phyloP scores from a whole-genome alignment of 2,329 filamentous ascomycete species.

The Xylariaceae sp. region DNA sequence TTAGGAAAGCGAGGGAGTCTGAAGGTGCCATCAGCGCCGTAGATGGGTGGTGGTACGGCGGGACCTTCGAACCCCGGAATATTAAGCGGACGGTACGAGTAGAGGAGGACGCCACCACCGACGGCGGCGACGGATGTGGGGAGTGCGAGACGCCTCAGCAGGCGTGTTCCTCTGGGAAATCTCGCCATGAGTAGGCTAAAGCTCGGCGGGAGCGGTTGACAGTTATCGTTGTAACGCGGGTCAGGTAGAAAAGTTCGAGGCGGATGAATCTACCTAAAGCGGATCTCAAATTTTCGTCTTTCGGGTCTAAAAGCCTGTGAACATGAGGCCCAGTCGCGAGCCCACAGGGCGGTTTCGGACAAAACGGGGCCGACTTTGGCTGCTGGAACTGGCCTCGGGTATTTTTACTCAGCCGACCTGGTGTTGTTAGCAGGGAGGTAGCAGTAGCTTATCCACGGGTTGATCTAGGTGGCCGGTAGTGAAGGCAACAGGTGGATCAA shows the following conservation, averaged over 20 bases:
- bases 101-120: conserved; percentile 44
- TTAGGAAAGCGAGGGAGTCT: conserved; percentile 62
- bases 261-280: background rate
- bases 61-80: conserved; percentile 67
- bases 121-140: conserved; percentile 41
- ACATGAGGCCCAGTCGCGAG: background rate
- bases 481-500: background rate
- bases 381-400: background rate
- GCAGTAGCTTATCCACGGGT: background rate
- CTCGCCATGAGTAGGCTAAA: conserved; percentile 29
- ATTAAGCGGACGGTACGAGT: conserved; percentile 63
- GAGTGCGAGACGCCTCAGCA: conserved; percentile 43
- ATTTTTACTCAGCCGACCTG: background rate
- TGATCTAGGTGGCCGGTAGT: background rate
- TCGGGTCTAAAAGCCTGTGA: background rate
- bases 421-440: background rate
- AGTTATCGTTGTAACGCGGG: conserved; percentile 6
- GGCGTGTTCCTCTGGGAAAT: conserved; percentile 29
- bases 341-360: background rate
- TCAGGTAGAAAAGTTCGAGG: background rate
- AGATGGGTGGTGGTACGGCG: conserved; percentile 66
- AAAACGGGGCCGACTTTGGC: background rate
- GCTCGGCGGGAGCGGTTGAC: conserved; percentile 8
- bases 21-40: conserved; percentile 64
- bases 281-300: background rate